Percentiles rank a stretch among this genome's conserved stretches.
Evolutionary conservation across 331 rosid species (phyloP).

Genomic region (Phaseolus coccineus): DNA sequence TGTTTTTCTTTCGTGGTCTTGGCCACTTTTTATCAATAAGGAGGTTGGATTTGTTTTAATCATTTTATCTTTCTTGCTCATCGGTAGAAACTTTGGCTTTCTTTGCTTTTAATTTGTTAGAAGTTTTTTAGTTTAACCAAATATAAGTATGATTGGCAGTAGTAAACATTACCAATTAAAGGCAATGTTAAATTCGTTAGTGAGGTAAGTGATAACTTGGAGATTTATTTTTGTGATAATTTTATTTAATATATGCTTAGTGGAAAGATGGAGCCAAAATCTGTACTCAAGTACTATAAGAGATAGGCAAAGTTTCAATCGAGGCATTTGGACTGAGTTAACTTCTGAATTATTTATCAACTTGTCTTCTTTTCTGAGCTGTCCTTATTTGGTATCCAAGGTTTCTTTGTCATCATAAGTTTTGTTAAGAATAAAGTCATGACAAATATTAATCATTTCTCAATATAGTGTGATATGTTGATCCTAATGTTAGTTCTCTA

Average conservation of each 20-base stretch:
- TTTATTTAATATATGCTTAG: conserved; percentile 17
- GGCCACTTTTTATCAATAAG: background rate
- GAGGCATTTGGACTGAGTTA: background rate
- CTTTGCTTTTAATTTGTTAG: conserved; percentile 5
- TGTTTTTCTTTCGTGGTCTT: background rate
- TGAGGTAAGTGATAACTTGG: background rate
- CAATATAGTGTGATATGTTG: conserved; percentile 4
- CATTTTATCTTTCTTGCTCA: background rate
- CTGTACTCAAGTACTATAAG: background rate
- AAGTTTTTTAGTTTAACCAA: background rate
- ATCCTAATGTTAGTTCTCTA: conserved; percentile 19
- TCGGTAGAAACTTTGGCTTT: background rate
- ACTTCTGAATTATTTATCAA: conserved; percentile 18
- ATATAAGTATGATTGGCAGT: background rate
- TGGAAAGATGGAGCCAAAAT: conserved; percentile 32
- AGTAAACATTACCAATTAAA: conserved; percentile 18
- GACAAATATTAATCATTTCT: conserved; percentile 1
- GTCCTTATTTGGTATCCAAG: background rate
- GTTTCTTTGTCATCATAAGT: background rate
- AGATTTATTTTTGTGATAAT: conserved; percentile 33
- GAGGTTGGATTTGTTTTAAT: conserved; percentile 23
- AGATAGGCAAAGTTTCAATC: conserved; percentile 4
- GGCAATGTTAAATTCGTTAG: background rate
- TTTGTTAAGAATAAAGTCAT: background rate
- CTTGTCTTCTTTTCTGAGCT: background rate